Base-by-base conservation (phyloP, 2,329 filamentous ascomycete genomes). In the Pyrenophora tritici-repentis region DNA sequence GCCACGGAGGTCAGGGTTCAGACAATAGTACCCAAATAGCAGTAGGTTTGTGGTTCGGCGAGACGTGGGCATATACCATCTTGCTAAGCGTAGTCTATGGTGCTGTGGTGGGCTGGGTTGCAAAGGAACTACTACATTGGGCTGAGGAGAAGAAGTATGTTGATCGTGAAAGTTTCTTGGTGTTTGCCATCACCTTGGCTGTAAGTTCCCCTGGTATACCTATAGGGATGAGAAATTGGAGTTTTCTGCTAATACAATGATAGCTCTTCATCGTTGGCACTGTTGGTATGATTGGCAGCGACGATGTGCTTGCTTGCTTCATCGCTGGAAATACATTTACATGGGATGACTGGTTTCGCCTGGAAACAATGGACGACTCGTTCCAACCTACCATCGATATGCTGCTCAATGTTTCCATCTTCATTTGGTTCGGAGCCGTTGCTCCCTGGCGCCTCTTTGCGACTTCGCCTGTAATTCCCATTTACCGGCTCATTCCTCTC, bases 311-410 rank as follows among this genome's bases (percentile, higher is more conserved):
- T 6, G 91, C 92, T 1, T 96, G 91, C 75, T 97, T 97, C 68
- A 87, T 96, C 62, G 92, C 92, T 2, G 92, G 92, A 1, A 96
- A 96, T 66, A 84, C 84, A 1, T 96, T 97, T 61, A 96, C 90
- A 0, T 93, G 90, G 86, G 91, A 96, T 69, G 91, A 96, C 73
- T 95, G 90, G 91, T 97, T 96, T 74, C 87, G 92, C 0, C 78
- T 93, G 1, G 89, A 95, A 72, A 97, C 92, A 0, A 78, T 88
- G 62, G 92, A 96, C 61, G 93, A 97, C 71, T 92, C 89, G 2
- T 81, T 97, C n/a, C 91, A 97, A 69, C 91, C 91, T 0, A 96
- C 91, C 0, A 89, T 97, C 38, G 91, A 97, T 71, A 96, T 96
- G 91, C 80, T 97, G 2, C 86, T 97, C 50, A 97, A 97, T 68